Percentiles rank a stretch among this genome's conserved stretches.
These are phyloP conservation scores for Chlorophyllum brunneum DNA, from an alignment of 768 basidiomycete species.

Conservation along the genomic window DNA sequence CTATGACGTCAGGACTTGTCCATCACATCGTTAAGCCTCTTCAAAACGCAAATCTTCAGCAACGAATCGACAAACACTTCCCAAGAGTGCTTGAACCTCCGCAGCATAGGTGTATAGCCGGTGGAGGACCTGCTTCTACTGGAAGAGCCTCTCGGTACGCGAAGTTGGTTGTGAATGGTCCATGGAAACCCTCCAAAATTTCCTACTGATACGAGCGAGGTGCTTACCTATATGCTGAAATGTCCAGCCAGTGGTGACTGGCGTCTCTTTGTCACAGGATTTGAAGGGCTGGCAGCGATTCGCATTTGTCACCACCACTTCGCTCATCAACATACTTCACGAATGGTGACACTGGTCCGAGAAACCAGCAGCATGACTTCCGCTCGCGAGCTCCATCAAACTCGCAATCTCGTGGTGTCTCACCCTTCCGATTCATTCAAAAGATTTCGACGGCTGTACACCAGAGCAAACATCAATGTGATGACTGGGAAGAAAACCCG, in stretches of 20 bases:
- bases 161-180: too few species aligned
- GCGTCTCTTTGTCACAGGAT: background rate
- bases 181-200: too few species aligned
- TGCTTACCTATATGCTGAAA: background rate
- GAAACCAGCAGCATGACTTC: background rate
- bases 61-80: too few species aligned
- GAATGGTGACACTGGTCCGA: background rate
- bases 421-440: slow-evolving; percentile 58
- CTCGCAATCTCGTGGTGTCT: slow-evolving; percentile 47
- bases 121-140: too few species aligned
- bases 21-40: too few species aligned
- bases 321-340: slow-evolving; percentile 1
- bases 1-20: too few species aligned
- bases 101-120: too few species aligned
- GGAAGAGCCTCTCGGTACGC: too few species aligned
- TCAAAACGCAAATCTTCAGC: too few species aligned
- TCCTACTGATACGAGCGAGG: too few species aligned
- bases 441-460: slow-evolving; percentile 51
- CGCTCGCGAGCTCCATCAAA: slow-evolving; percentile 3
- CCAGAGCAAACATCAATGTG: slow-evolving; percentile 22
- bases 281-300: slow-evolving; percentile 2
- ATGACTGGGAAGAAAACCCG: background rate
- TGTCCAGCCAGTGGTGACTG: background rate
- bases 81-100: too few species aligned
- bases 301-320: background rate